These are phyloP conservation scores for Fusarium tupiense DNA, from an alignment of 2,329 filamentous ascomycete species.

Conservation along the genomic window DNA sequence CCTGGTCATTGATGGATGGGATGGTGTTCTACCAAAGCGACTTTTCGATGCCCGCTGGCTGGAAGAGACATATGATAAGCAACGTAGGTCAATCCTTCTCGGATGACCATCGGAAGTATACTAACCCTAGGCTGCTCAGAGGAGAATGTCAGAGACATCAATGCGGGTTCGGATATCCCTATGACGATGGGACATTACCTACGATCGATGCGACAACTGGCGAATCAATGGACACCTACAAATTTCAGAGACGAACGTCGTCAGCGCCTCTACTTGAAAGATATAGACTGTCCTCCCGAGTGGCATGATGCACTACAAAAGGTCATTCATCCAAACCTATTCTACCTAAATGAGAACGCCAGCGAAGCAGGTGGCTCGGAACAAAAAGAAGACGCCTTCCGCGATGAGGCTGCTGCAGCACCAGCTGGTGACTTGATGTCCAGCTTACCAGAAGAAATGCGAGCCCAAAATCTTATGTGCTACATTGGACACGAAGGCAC, in stretches of 20 bases:
- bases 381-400: slow-evolving; percentile 52
- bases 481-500: slow-evolving; percentile 98
- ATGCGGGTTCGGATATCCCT: slow-evolving; percentile 75
- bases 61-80: slow-evolving; percentile 78
- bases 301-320: slow-evolving; percentile 85
- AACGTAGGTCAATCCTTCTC: slow-evolving; percentile 64
- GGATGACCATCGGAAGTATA: not conserved
- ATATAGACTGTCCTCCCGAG: slow-evolving; percentile 91
- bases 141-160: slow-evolving; percentile 86
- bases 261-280: slow-evolving; percentile 93
- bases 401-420: slow-evolving; percentile 67
- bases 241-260: slow-evolving; percentile 82
- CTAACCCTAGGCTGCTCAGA: slow-evolving; percentile 58
- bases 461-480: slow-evolving; percentile 96
- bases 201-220: slow-evolving; percentile 83
- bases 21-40: slow-evolving; percentile 76
- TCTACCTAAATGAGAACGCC: slow-evolving; percentile 88
- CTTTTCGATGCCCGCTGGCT: slow-evolving; percentile 87
- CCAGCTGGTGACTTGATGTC: slow-evolving; percentile 94
- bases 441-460: slow-evolving; percentile 84
- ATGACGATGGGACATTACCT: slow-evolving; percentile 93
- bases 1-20: slow-evolving; percentile 90
- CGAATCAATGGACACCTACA: slow-evolving; percentile 79
- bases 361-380: slow-evolving; percentile 50
- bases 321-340: slow-evolving; percentile 82